Evolutionary conservation across 176 grass and related monocot genomes (phyloP), one percentile per base, ranked within the genome.

Genomic region (Cenchrus americanus): DNA sequence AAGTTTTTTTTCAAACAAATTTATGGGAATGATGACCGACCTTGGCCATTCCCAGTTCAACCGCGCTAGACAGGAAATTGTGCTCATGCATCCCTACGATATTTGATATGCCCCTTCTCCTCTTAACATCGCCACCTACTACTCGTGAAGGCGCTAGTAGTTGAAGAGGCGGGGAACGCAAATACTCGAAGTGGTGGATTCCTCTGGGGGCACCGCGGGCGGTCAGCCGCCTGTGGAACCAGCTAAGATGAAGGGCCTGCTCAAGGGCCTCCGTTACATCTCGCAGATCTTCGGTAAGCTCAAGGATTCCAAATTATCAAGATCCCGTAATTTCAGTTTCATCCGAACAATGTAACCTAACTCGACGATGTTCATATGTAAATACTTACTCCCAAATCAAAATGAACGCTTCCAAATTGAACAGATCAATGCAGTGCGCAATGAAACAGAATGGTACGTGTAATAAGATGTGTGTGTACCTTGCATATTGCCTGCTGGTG

Each of bases 231-330:
- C 88, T 90, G 84, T 92, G 94, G 93, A 90, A 63, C 85, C 86
- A 6, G 75, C 7, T 66, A 98, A 94, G 80, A 98, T 98, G 96
- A 98, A 98, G 81, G 93, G 93, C 19, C 89, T 98, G 44, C 87
- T 98, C 89, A 98, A 92, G 82, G 96, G 93, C 80, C 93, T 98
- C 47, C 93, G 96, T 17, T 98, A 98, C 78, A 94, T 98, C 80
- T 94, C 96, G 3, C 96, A 98, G 62, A 96, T 98, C 51, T 94
- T 98, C 12, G 96, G 96, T 98, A 89, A 32, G n/a, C 22, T 41
- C 79, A 74, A 14, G 19, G 3, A 55, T 23, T 24, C 10, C 61
- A 30, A 5, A 49, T 41, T 69, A 37, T 37, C 34, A 52, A 2
- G 26, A 12, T 19, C 11, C 67, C 15, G 41, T 41, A 44, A 17